These are phyloP conservation scores for Aureobasidium sp. DNA, from an alignment of 2,329 filamentous ascomycete genomes.

Conservation along the genomic window DNA sequence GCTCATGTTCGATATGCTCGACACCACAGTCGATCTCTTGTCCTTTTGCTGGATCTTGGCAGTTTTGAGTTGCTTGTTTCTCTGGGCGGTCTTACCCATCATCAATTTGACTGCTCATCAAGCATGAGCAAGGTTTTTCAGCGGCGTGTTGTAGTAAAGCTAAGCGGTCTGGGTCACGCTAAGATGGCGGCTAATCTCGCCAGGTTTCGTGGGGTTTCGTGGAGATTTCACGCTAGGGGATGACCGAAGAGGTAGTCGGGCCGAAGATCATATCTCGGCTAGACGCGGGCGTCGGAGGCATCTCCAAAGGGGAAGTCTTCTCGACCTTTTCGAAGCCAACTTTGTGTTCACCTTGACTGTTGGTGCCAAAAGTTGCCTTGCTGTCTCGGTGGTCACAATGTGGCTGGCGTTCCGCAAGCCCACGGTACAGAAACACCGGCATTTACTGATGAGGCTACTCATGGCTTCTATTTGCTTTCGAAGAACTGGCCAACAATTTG, in stretches of 20 bases:
- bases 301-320: conserved; percentile 6
- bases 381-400: neutral
- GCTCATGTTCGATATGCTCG: neutral
- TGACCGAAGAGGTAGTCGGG: conserved; percentile 9
- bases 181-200: neutral
- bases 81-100: conserved; percentile 4
- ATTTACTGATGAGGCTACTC: neutral
- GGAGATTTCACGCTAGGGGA: conserved; percentile 5
- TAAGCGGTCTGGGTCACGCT: conserved; percentile 11
- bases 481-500: neutral
- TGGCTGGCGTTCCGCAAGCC: neutral
- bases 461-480: neutral
- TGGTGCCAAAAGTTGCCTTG: neutral
- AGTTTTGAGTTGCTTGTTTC: neutral
- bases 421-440: neutral
- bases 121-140: neutral
- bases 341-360: neutral
- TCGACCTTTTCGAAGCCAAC: conserved; percentile 5
- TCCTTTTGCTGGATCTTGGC: neutral
- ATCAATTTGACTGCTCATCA: neutral
- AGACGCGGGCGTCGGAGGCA: neutral
- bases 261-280: conserved; percentile 2
- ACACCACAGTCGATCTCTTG: neutral
- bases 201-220: conserved; percentile 3
- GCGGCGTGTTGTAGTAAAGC: neutral